phyloP scores from a whole-genome alignment of 139 green algal genomes.

The Auxenochlorella pyrenoidosa region DNA sequence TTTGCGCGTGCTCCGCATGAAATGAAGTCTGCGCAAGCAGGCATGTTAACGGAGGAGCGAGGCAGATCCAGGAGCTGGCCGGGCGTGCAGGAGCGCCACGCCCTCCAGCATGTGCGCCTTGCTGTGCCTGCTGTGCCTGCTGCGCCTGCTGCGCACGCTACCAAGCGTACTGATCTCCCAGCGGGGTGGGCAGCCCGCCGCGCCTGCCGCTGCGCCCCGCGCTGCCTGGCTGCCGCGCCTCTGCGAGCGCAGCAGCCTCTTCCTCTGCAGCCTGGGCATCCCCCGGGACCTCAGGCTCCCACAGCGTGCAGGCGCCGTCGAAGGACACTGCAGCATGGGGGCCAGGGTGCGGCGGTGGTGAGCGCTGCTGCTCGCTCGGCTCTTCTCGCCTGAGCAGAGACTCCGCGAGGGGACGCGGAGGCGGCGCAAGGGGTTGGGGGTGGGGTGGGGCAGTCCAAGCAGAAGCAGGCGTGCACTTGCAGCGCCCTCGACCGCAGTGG shows the following conservation, averaged over 20 bases:
- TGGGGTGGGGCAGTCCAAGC: too few relatives aligned
- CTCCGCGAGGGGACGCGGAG: too few relatives aligned
- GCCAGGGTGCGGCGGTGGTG: too few relatives aligned
- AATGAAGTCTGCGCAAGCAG: not conserved
- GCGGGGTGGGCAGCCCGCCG: not conserved
- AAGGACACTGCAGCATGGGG: constrained; percentile 60
- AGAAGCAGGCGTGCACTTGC: too few relatives aligned
- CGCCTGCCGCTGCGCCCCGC: not conserved
- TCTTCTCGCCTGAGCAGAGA: too few relatives aligned
- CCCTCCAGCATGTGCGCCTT: too few relatives aligned
- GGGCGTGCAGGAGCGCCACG: too few relatives aligned
- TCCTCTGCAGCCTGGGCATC: constrained; percentile 19
- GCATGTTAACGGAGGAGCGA: not conserved
- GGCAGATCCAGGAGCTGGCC: not conserved
- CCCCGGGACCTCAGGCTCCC: constrained; percentile 51
- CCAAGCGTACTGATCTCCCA: constrained; percentile 17
- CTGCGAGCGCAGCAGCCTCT: not conserved
- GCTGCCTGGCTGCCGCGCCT: constrained; percentile 2
- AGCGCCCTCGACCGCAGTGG: too few relatives aligned
- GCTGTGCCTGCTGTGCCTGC: not conserved
- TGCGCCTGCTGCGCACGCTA: not conserved
- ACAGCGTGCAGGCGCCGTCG: constrained; percentile 78
- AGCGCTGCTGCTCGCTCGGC: not conserved
- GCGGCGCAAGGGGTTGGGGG: too few relatives aligned
- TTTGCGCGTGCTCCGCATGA: not conserved